Evolutionary conservation across 108 stramenopile genomes (phyloP), one percentile per base, ranked within the genome.

Genomic region (Nitzschia sp.): DNA sequence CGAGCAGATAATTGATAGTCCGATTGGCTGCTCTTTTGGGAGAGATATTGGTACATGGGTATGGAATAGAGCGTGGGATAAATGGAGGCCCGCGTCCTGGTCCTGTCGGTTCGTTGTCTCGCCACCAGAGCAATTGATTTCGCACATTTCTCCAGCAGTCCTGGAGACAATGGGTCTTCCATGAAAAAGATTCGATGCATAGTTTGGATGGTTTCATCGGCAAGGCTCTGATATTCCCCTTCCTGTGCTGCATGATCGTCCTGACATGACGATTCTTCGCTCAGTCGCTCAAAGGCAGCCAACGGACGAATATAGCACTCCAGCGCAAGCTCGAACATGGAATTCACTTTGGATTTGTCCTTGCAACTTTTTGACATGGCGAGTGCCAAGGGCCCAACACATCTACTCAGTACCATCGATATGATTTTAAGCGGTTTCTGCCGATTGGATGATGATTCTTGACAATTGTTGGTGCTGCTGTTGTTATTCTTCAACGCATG

Each of bases 301-400:
- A 73, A 25, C 1, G 72, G 72, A 15, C 76, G 69, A 38, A 77
- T 48, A 28, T 63, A 70, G 44, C 58, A 70, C 58, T 77, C 76
- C 60, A 66, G 30, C 1, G 45, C 22, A 6, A 60, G 23, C 2
- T 77, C 76, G 17, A 34, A 65, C 16, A 68, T 0, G 23, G 58
- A 17, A 9, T 2, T 17, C 3, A 21, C 11, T 45, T 38, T 54
- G 1, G 58, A 22, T 56, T n/a, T 19, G 15, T 58, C 48, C 28
- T 44, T 31, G 36, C 27, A 41, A 52, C 44, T 16, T 34, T 56
- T 16, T 1, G 17, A 31, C 13, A 1, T 17, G 15, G 61, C 6
- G 0, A 77, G 25, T 2, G 44, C 15, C n/a, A 71, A n/a, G 0
- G 69, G 69, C 1, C 64, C 76, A 11, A 77, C 8, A 27, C 69